Evolutionary conservation across 495 filamentous ascomycete genomes (phyloP).

Genomic region (Aspergillus bridgeri): DNA sequence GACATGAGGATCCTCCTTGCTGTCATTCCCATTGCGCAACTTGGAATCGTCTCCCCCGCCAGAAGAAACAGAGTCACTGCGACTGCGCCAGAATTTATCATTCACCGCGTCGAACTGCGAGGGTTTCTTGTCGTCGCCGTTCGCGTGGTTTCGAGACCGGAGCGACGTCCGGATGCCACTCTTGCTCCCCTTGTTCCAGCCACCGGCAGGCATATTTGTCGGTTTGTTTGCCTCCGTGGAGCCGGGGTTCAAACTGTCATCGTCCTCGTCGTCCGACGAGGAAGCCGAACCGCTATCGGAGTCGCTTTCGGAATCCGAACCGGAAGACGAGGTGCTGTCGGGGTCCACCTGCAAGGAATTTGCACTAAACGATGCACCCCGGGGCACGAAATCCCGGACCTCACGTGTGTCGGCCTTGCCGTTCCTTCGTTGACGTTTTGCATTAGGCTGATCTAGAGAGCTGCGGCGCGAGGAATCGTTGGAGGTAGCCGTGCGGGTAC

Average conservation of each 20-base stretch:
- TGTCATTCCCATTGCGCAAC: background rate
- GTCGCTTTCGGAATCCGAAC: constrained; percentile 22
- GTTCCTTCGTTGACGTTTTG: constrained; percentile 30
- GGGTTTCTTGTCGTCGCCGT: constrained; percentile 9
- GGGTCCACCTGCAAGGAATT: constrained; percentile 33
- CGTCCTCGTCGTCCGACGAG: constrained; percentile 9
- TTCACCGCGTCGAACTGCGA: constrained; percentile 41
- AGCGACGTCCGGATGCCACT: constrained; percentile 36
- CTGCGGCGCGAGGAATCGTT: constrained; percentile 22
- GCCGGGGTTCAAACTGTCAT: constrained; percentile 2
- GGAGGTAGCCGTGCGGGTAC: constrained; percentile 18
- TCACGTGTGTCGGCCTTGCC: constrained; percentile 11
- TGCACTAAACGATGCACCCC: constrained; percentile 36
- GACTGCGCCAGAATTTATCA: constrained; percentile 38
- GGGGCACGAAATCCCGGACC: constrained; percentile 36
- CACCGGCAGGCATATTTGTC: background rate
- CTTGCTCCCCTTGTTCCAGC: constrained; percentile 40
- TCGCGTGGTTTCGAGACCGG: constrained; percentile 20
- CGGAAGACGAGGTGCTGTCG: constrained; percentile 33
- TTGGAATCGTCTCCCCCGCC: constrained; percentile 1
- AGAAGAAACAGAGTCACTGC: constrained; percentile 35
- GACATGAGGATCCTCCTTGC: background rate
- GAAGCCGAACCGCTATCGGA: constrained; percentile 14
- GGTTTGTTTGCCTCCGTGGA: constrained; percentile 29
- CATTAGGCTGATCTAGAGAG: constrained; percentile 21